A percentile compares a stretch with the other conserved stretches of the same genome.
Evolutionary conservation across 495 filamentous ascomycete species (phyloP).

Genomic region (Podospora bellae-mahoneyi): DNA sequence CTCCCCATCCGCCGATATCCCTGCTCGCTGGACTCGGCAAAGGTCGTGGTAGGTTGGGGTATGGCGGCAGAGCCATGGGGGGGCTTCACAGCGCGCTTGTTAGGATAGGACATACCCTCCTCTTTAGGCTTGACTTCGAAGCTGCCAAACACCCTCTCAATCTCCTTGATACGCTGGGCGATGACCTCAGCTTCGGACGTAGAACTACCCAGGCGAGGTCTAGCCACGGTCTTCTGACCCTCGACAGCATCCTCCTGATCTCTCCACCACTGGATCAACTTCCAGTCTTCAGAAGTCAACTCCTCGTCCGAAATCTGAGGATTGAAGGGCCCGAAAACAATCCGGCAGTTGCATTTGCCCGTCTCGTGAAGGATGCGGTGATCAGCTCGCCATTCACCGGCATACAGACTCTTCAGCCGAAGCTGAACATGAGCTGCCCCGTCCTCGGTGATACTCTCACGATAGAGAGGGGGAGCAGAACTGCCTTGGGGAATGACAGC

Average conservation of each 20-base stretch:
- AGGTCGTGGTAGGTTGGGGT: background rate
- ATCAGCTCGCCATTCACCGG: slow-evolving; percentile 41
- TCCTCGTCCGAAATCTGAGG: slow-evolving; percentile 19
- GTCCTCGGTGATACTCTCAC: slow-evolving; percentile 19
- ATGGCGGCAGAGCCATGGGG: background rate
- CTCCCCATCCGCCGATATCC: background rate
- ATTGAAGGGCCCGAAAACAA: slow-evolving; percentile 29
- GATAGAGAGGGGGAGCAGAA: slow-evolving; percentile 26
- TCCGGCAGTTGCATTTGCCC: slow-evolving; percentile 34
- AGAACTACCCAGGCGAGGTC: background rate
- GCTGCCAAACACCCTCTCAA: slow-evolving; percentile 17
- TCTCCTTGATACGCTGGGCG: slow-evolving; percentile 16
- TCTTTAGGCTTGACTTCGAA: slow-evolving; percentile 7
- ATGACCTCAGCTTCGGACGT: slow-evolving; percentile 5
- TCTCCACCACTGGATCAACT: slow-evolving; percentile 16
- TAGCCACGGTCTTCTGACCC: background rate
- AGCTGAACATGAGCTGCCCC: slow-evolving; percentile 26
- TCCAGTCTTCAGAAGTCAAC: slow-evolving; percentile 14
- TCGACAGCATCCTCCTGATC: background rate
- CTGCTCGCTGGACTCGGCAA: background rate
- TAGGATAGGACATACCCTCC: background rate
- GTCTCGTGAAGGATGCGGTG: slow-evolving; percentile 35
- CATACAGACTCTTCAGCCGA: slow-evolving; percentile 36
- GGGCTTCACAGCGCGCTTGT: background rate
- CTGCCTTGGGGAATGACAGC: background rate